A percentile compares a stretch with the other conserved stretches of the same genome.
phyloP scores from a whole-genome alignment of 2,329 filamentous ascomycete species.

The Penicillium occitanis region DNA sequence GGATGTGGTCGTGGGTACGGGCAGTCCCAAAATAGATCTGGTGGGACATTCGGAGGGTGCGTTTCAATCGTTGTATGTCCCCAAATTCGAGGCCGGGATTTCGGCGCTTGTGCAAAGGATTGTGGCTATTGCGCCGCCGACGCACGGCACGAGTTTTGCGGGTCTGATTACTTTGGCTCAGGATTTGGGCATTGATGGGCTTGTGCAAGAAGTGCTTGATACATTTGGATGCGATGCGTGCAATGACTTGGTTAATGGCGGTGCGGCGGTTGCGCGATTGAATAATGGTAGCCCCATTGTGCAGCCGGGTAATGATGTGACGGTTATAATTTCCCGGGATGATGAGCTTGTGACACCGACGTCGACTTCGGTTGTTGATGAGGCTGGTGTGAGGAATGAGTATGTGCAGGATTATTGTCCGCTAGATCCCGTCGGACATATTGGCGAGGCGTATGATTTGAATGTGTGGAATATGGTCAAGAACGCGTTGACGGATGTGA shows the following conservation, averaged over 20 bases:
- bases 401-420: conserved; percentile 37
- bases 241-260: conserved; percentile 33
- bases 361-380: conserved; percentile 33
- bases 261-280: conserved; percentile 31
- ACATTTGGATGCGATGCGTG: conserved; percentile 36
- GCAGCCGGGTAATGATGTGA: conserved; percentile 36
- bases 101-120: conserved; percentile 34
- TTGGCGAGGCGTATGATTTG: conserved; percentile 40
- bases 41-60: conserved; percentile 49
- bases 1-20: conserved; percentile 40
- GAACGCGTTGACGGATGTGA: conserved; percentile 34
- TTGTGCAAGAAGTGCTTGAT: conserved; percentile 25
- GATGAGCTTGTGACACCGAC: conserved; percentile 41
- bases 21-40: conserved; percentile 40
- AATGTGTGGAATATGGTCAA: conserved; percentile 43
- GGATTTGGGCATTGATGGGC: conserved; percentile 24
- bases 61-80: conserved; percentile 43
- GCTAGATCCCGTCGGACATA: conserved; percentile 38
- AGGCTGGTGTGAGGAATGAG: conserved; percentile 34
- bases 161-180: conserved; percentile 30
- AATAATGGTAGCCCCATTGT: conserved; percentile 37
- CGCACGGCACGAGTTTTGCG: conserved; percentile 35
- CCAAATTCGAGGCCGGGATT: conserved; percentile 37
- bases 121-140: conserved; percentile 39
- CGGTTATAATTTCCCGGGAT: conserved; percentile 34